Percentiles rank a stretch among this genome's conserved stretches.
Conservation (phyloP, 192 early-diverging fungal species). For the Umbelopsis sp. region DNA sequence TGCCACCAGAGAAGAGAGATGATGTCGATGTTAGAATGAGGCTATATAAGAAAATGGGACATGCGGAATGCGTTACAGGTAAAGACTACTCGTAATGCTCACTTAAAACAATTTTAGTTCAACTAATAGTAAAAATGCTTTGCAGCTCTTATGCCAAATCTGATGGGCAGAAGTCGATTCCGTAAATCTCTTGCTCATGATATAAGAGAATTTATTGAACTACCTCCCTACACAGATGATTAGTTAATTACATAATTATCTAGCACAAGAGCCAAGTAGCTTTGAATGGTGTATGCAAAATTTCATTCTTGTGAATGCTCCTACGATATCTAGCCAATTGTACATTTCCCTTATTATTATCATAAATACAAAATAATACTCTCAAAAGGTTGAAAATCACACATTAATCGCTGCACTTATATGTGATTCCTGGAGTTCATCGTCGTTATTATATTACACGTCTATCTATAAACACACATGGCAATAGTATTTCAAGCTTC, state of each 20-base stretch:
- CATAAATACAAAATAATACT: too few species aligned
- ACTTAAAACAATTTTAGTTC: not conserved
- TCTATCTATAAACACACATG: too few species aligned
- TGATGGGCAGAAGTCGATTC: conserved; percentile 12
- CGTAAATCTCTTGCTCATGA: conserved; percentile 28
- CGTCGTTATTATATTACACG: too few species aligned
- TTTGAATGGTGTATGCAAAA: too few species aligned
- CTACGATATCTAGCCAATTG: too few species aligned
- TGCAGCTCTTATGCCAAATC: conserved; percentile 30
- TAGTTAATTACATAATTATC: not conserved
- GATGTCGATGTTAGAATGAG: conserved; percentile 43
- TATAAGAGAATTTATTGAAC: conserved; percentile 32
- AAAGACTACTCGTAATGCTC: not conserved
- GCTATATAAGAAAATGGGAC: conserved; percentile 39
- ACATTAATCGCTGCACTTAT: too few species aligned
- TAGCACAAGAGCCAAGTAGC: too few species aligned
- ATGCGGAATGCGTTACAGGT: conserved; percentile 42
- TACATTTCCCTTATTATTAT: too few species aligned
- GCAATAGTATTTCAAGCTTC: too few species aligned
- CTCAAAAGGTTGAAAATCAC: too few species aligned
- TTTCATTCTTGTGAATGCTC: too few species aligned
- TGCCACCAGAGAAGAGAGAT: conserved; percentile 31
- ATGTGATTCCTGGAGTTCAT: too few species aligned
- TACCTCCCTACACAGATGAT: conserved; percentile 17
- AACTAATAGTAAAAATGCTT: not conserved